phyloP scores from a whole-genome alignment of 352 stramenopile genomes.

The Phytophthora constricta region DNA sequence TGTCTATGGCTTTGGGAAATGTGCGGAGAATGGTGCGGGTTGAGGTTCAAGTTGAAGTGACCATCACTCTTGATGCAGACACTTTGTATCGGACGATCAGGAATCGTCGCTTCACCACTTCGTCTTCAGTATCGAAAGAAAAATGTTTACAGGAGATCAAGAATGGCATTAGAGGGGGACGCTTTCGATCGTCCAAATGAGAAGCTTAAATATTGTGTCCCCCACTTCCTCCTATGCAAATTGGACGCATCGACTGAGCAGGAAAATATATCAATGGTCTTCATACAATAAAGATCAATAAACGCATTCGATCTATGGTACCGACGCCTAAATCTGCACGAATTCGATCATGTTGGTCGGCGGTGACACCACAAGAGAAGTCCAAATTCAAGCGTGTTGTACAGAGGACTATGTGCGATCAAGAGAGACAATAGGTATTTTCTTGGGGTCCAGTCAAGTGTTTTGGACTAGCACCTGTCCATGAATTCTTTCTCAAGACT shows the following conservation, averaged over 20 bases:
- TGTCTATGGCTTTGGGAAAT: not conserved
- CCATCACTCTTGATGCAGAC: slow-evolving; percentile 1
- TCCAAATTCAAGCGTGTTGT: slow-evolving; percentile 66
- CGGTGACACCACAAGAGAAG: slow-evolving; percentile 65
- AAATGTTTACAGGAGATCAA: too few relatives aligned
- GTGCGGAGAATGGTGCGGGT: not conserved
- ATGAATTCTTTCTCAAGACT: too few relatives aligned
- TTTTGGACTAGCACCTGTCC: slow-evolving; percentile 60
- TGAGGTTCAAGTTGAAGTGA: slow-evolving; percentile 7
- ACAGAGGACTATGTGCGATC: slow-evolving; percentile 44
- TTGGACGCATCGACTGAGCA: not conserved
- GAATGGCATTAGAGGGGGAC: slow-evolving; percentile 25
- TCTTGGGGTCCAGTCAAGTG: slow-evolving; percentile 57
- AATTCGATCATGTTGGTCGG: slow-evolving; percentile 66
- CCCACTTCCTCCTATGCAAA: slow-evolving; percentile 57
- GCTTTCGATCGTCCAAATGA: slow-evolving; percentile 68
- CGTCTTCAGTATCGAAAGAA: too few relatives aligned
- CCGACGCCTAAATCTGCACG: slow-evolving; percentile 21
- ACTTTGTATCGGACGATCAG: not conserved
- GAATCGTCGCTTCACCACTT: too few relatives aligned
- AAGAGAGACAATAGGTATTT: slow-evolving; percentile 53
- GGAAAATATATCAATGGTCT: not conserved
- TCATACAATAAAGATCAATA: too few relatives aligned
- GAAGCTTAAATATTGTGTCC: slow-evolving; percentile 52
- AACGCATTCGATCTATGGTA: too few relatives aligned